Evolutionary conservation across 1,284 basidiomycete species (phyloP).

Genomic region (Sporisorium scitamineum): DNA sequence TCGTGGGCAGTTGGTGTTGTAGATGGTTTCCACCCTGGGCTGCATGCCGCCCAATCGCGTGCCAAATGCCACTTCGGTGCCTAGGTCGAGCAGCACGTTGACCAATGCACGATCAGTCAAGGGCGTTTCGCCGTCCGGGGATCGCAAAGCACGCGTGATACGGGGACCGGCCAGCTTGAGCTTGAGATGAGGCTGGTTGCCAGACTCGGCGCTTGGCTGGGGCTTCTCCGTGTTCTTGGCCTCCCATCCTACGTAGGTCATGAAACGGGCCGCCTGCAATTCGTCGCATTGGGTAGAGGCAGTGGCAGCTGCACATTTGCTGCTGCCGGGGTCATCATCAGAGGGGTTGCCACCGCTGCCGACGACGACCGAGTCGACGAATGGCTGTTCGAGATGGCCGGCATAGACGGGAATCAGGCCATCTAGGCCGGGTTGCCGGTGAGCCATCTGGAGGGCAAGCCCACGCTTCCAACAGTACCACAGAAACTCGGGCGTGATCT

Average conservation of each 20-base stretch:
- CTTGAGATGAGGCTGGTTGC: background rate
- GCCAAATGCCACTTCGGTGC: background rate
- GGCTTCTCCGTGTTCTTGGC: too few relatives aligned
- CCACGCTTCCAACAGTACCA: conserved; percentile 43
- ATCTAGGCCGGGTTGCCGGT: conserved; percentile 24
- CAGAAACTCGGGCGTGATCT: conserved; percentile 24
- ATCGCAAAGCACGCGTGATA: background rate
- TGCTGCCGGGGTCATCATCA: too few relatives aligned
- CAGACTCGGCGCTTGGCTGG: too few relatives aligned
- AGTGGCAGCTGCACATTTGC: too few relatives aligned
- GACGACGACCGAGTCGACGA: background rate
- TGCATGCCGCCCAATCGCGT: background rate
- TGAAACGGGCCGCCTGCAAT: conserved; percentile 3
- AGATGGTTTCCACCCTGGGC: conserved; percentile 3
- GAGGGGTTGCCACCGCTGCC: background rate
- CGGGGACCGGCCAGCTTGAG: background rate
- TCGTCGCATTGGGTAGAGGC: too few relatives aligned
- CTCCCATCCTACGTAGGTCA: conserved; percentile 27
- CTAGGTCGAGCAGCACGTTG: conserved; percentile 12
- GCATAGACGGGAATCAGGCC: conserved; percentile 32
- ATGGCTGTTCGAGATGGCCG: conserved; percentile 9
- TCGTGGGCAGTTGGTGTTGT: background rate
- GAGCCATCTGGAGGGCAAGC: conserved; percentile 14
- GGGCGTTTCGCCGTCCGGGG: background rate
- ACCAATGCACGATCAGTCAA: conserved; percentile 9